Evolutionary conservation across 192 early-diverging fungal species (phyloP).

Genomic region (Physocladia obscura): DNA sequence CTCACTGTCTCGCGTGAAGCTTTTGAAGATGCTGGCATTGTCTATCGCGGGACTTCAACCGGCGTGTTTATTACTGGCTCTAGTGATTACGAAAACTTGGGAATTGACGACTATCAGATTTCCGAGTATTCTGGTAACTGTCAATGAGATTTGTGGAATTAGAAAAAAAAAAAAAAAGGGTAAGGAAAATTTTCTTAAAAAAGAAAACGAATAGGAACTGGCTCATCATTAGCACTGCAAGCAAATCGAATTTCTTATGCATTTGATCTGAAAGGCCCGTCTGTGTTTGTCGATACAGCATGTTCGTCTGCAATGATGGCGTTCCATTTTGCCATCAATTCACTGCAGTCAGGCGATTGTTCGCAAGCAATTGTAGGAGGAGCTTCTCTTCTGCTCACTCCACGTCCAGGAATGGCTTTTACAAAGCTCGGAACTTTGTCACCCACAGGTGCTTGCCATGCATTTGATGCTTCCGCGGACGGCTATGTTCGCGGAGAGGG

Average conservation of each 20-base stretch:
- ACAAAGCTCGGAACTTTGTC: constrained; percentile 33
- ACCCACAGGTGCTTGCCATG: constrained; percentile 26
- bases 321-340: constrained; percentile 31
- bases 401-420: constrained; percentile 22
- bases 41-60: constrained; percentile 29
- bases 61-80: constrained; percentile 31
- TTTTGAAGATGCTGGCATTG: constrained; percentile 32
- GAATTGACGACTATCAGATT: constrained; percentile 5
- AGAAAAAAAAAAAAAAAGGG: neutral
- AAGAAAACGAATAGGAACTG: neutral
- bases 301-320: constrained; percentile 38
- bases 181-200: neutral
- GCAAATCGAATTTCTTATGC: constrained; percentile 34
- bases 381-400: constrained; percentile 18
- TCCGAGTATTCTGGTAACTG: constrained; percentile 7
- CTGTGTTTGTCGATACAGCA: constrained; percentile 35
- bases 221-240: constrained; percentile 9
- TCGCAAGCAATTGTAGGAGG: constrained; percentile 38
- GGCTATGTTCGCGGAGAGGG: constrained; percentile 43
- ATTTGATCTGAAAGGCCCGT: constrained; percentile 34
- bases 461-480: constrained; percentile 40
- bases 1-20: constrained; percentile 34
- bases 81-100: constrained; percentile 1
- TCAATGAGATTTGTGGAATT: neutral
- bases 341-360: constrained; percentile 31